Evolutionary conservation across 257 asterid genomes (phyloP).

Genomic region (Jaltomata sinuosa): DNA sequence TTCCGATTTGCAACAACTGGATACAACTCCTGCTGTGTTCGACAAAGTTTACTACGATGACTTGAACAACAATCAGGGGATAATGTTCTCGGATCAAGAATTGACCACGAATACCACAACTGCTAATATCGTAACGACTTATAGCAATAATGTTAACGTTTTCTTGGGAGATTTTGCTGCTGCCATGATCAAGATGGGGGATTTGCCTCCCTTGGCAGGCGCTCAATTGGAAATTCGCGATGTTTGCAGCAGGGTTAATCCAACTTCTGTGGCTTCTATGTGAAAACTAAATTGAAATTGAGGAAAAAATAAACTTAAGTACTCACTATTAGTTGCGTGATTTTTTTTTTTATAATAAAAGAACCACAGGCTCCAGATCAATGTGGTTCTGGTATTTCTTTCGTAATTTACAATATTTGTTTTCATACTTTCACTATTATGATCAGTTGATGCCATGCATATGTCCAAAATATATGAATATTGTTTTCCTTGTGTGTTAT

Average conservation of each 20-base stretch:
- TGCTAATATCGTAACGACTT: background rate
- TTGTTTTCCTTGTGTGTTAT: background rate
- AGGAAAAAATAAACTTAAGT: background rate
- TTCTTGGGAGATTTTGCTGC: background rate
- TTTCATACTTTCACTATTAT: background rate
- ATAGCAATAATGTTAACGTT: background rate
- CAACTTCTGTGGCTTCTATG: conserved; percentile 1
- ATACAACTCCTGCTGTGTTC: background rate
- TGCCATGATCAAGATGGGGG: conserved; percentile 9
- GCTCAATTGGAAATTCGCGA: conserved; percentile 4
- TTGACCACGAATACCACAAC: background rate
- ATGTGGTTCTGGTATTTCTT: background rate
- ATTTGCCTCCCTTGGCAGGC: background rate
- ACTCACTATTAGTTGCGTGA: background rate
- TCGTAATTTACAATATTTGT: background rate
- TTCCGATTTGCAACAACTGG: background rate
- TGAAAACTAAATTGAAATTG: background rate
- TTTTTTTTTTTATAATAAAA: background rate
- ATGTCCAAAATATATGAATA: background rate
- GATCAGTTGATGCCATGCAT: background rate
- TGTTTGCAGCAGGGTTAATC: conserved; percentile 9
- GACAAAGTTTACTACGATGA: background rate
- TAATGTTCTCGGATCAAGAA: conserved; percentile 3
- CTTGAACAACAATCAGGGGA: background rate
- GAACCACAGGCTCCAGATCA: background rate